Evolutionary conservation across 2,329 filamentous ascomycete genomes (phyloP).

Genomic region (Alternaria sp.): DNA sequence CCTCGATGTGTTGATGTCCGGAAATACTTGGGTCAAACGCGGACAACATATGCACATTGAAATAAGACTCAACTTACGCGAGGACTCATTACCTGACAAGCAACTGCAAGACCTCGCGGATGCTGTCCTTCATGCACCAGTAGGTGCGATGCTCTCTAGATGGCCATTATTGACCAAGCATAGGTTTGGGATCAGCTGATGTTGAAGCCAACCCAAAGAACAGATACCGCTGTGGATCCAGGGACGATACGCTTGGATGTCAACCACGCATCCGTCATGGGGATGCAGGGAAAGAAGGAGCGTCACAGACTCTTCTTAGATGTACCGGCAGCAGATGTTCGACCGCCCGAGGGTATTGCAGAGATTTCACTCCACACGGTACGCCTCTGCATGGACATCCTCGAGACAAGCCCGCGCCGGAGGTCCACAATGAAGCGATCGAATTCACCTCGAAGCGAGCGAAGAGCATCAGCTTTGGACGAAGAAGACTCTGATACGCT

Average conservation of each 20-base stretch:
- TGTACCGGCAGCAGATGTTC: conserved; percentile 38
- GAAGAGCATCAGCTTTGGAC: background rate
- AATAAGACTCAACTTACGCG: conserved; percentile 34
- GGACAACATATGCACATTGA: conserved; percentile 45
- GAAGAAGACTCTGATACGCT: background rate
- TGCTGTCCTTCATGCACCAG: conserved; percentile 40
- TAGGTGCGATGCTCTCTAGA: conserved; percentile 16
- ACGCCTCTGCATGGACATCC: conserved; percentile 32
- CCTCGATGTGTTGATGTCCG: conserved; percentile 34
- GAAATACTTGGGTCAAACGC: conserved; percentile 44
- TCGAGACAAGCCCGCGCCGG: conserved; percentile 22
- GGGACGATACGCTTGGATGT: conserved; percentile 34
- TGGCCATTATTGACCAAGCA: background rate
- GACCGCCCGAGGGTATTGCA: conserved; percentile 41
- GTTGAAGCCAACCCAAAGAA: conserved; percentile 32
- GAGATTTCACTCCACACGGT: conserved; percentile 39
- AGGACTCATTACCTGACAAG: conserved; percentile 31
- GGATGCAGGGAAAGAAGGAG: conserved; percentile 12
- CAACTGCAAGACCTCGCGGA: conserved; percentile 31
- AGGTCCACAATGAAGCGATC: conserved; percentile 17
- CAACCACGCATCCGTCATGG: conserved; percentile 19
- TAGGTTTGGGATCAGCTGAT: conserved; percentile 49
- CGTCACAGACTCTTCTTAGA: conserved; percentile 32
- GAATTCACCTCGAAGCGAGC: conserved; percentile 10
- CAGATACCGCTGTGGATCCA: background rate